Conservation (phyloP, 257 asterid genomes). For the Asclepias syriaca region DNA sequence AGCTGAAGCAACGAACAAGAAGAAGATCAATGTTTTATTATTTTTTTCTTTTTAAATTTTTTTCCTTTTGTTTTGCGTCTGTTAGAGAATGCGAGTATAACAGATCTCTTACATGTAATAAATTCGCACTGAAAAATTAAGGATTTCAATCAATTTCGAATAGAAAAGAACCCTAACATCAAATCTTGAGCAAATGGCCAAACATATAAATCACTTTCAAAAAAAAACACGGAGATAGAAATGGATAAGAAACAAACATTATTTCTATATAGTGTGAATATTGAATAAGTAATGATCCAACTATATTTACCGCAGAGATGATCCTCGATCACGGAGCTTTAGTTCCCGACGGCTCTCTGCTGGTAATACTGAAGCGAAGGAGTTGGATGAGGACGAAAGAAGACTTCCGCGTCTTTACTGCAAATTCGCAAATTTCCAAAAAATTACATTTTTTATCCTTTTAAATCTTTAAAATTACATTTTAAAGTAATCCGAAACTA, state of each 20-base stretch:
- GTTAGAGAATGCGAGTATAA: too few relatives aligned
- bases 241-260: neutral
- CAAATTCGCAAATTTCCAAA: too few relatives aligned
- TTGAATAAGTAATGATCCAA: neutral
- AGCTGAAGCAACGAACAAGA: neutral
- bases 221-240: neutral
- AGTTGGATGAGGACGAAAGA: too few relatives aligned
- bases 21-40: neutral
- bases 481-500: too few relatives aligned
- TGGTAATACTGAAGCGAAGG: too few relatives aligned
- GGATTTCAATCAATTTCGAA: neutral
- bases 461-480: too few relatives aligned
- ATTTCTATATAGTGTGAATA: neutral
- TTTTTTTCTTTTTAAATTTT: neutral
- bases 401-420: too few relatives aligned
- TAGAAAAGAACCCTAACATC: neutral
- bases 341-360: neutral
- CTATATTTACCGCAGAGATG: neutral
- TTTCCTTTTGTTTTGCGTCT: too few relatives aligned
- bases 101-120: neutral
- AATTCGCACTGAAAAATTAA: neutral
- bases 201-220: neutral
- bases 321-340: neutral
- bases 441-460: too few relatives aligned
- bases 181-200: neutral